These are phyloP conservation scores for Handroanthus guayacan DNA, from an alignment of 257 asterid species.

Conservation along the genomic window DNA sequence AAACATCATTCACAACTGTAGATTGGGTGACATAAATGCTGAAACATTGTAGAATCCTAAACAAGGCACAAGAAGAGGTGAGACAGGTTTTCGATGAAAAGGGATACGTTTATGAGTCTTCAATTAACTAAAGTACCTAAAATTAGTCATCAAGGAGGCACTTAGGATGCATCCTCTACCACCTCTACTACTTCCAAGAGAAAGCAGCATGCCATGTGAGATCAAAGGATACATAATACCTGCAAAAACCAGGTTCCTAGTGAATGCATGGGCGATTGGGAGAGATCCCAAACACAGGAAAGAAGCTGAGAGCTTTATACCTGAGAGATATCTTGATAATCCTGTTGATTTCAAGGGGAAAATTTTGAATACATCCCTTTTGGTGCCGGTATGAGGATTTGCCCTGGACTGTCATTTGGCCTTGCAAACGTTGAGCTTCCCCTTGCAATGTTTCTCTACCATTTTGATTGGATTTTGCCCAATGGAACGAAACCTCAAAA, in stretches of 20 bases:
- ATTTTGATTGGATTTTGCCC: conserved; percentile 39
- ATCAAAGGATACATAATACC: conserved; percentile 38
- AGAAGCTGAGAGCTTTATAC: conserved; percentile 29
- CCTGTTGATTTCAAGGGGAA: conserved; percentile 17
- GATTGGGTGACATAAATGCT: conserved; percentile 42
- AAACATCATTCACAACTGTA: conserved; percentile 29
- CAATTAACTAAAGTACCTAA: conserved; percentile 26
- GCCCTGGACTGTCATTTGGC: conserved; percentile 35
- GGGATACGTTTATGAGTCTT: background rate
- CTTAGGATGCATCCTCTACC: conserved; percentile 25
- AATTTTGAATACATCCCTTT: conserved; percentile 34
- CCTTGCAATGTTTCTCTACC: conserved; percentile 31
- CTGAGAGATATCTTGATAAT: conserved; percentile 32
- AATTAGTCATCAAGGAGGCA: conserved; percentile 27
- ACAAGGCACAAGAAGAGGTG: conserved; percentile 30
- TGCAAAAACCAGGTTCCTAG: conserved; percentile 10
- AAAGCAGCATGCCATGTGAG: conserved; percentile 10
- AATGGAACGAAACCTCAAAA: conserved; percentile 26
- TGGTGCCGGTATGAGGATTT: conserved; percentile 42
- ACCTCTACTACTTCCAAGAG: conserved; percentile 36
- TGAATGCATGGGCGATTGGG: conserved; percentile 37
- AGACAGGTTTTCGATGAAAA: conserved; percentile 10
- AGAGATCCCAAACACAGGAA: conserved; percentile 37
- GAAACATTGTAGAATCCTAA: conserved; percentile 27
- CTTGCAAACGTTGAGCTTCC: conserved; percentile 30